Conservation (phyloP, 306 rosid genomes). For the Vicia faba region DNA sequence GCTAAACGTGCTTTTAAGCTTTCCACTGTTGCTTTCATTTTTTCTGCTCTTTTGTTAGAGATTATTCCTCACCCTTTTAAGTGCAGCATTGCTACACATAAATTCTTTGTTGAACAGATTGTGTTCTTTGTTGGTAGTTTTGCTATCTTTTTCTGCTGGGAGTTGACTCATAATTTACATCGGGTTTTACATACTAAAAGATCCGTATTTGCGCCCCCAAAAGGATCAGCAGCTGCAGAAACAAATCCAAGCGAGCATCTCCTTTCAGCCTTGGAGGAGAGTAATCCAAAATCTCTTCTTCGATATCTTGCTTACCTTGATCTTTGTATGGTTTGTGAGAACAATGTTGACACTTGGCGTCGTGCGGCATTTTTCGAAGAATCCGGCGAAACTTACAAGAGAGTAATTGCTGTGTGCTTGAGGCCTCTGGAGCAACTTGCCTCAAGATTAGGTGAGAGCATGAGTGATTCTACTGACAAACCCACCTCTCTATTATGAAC, state of each 20-base stretch:
- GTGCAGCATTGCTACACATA: constrained; percentile 39
- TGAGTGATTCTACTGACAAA: too few relatives aligned
- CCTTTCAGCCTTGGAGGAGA: constrained; percentile 90
- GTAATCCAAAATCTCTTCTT: constrained; percentile 75
- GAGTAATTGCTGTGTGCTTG: constrained; percentile 80
- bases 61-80: constrained; percentile 56
- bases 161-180: constrained; percentile 76
- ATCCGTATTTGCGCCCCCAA: constrained; percentile 83
- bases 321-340: constrained; percentile 91
- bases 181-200: constrained; percentile 90
- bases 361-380: constrained; percentile 98
- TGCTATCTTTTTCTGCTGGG: constrained; percentile 78
- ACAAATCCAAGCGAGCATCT: constrained; percentile 94
- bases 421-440: constrained; percentile 83
- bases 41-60: constrained; percentile 53
- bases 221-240: constrained; percentile 99
- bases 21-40: constrained; percentile 54
- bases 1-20: constrained; percentile 64
- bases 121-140: constrained; percentile 58
- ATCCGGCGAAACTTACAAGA: constrained; percentile 87
- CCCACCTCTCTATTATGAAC: too few relatives aligned
- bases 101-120: constrained; percentile 54
- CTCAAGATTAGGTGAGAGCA: constrained; percentile 57
- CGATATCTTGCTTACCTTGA: constrained; percentile 95
- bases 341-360: constrained; percentile 88